Evolutionary conservation across 768 basidiomycete species (phyloP).

Genomic region (Flagelloscypha sp.): DNA sequence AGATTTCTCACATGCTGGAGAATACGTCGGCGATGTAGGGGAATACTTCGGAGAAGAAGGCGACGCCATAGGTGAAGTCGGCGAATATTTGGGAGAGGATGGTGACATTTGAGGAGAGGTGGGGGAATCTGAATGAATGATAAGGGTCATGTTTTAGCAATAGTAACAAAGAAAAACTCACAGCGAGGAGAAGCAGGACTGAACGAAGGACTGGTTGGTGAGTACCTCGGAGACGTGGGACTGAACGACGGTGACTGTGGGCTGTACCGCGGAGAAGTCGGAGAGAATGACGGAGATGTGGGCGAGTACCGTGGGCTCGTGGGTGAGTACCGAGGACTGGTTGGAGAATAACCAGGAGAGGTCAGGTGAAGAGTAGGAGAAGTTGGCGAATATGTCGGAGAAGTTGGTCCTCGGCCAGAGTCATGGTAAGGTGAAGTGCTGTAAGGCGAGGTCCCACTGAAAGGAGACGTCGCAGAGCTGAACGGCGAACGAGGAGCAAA

Average conservation of each 20-base stretch:
- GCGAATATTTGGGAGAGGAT: conserved; percentile 87
- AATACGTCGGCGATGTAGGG: conserved; percentile 82
- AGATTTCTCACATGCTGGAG: conserved; percentile 67
- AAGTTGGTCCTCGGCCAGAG: conserved; percentile 55
- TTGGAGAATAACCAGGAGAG: conserved; percentile 60
- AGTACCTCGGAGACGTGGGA: conserved; percentile 84
- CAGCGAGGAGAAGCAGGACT: conserved; percentile 90
- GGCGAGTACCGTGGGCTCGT: conserved; percentile 84
- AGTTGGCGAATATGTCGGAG: conserved; percentile 83
- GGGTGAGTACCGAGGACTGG: conserved; percentile 62
- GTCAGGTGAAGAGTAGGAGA: conserved; percentile 77
- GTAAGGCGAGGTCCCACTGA: conserved; percentile 69
- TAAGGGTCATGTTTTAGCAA: conserved; percentile 9
- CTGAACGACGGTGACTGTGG: conserved; percentile 88
- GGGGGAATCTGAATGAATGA: conserved; percentile 53
- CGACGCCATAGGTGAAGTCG: conserved; percentile 83
- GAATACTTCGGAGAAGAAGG: conserved; percentile 92
- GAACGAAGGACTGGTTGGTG: conserved; percentile 86
- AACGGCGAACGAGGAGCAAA: conserved; percentile 84
- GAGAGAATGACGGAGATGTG: conserved; percentile 79
- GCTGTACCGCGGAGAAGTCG: conserved; percentile 77
- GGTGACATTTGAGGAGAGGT: conserved; percentile 82
- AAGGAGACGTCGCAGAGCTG: conserved; percentile 74
- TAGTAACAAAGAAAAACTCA: conserved; percentile 31
- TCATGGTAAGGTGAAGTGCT: conserved; percentile 82